Percentiles rank a stretch among this genome's conserved stretches.
Conservation (phyloP, 495 filamentous ascomycete species). For the Tuber brumale region DNA sequence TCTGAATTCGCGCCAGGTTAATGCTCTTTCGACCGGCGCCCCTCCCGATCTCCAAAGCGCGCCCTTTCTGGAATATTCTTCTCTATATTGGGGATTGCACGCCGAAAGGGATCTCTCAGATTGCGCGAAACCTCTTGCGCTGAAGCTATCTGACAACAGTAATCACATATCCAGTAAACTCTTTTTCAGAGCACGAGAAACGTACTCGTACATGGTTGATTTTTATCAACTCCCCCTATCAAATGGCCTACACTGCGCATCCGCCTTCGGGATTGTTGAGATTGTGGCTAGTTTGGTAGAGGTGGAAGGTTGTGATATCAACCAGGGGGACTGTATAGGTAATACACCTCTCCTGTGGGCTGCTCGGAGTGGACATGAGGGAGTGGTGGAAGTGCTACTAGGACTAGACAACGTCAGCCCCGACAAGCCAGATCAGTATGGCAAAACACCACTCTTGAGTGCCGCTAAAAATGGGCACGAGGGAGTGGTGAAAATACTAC, state of each 20-base stretch:
- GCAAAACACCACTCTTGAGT: too few species aligned
- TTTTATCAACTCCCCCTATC: neutral
- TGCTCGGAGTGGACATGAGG: neutral
- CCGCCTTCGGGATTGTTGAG: neutral
- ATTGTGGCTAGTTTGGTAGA: neutral
- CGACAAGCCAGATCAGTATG: too few species aligned
- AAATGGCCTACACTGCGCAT: neutral
- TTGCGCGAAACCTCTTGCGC: neutral
- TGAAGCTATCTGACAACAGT: neutral
- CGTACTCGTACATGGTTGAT: fast-evolving
- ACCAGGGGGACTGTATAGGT: neutral
- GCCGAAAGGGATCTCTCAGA: neutral
- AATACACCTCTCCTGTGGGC: neutral
- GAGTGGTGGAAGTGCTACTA: neutral
- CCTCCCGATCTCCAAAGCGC: neutral
- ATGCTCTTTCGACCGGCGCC: too few species aligned
- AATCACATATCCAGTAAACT: neutral
- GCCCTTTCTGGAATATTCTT: neutral
- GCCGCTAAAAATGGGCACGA: too few species aligned
- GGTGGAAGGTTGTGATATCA: neutral
- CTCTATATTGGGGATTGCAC: neutral
- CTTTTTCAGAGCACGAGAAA: neutral
- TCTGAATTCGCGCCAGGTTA: neutral
- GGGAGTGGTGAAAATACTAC: too few species aligned
- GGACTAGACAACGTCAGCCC: too few species aligned